phyloP scores from a whole-genome alignment of 768 basidiomycete species.

The Pleurotus platypus region DNA sequence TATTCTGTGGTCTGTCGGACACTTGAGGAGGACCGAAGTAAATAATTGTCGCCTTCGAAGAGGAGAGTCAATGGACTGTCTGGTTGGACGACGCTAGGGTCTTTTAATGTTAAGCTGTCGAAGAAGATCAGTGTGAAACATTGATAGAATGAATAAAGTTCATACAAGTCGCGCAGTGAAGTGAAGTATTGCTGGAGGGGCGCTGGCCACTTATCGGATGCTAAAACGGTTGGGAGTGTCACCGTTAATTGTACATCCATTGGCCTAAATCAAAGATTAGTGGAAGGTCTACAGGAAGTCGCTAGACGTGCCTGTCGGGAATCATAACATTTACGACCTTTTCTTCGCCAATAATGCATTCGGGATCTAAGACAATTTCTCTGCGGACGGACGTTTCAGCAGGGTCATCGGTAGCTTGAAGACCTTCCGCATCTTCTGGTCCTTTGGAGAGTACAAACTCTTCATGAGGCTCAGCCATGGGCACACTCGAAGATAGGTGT shows the following conservation, averaged over 20 bases:
- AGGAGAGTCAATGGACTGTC: conserved; percentile 42
- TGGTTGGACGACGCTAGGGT: conserved; percentile 31
- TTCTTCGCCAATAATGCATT: conserved; percentile 35
- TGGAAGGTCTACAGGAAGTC: neutral
- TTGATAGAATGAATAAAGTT: conserved; percentile 1
- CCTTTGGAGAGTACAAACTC: too few species aligned
- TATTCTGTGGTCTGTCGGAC: conserved; percentile 36
- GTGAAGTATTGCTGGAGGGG: conserved; percentile 37
- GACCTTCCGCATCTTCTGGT: neutral
- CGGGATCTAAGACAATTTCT: neutral
- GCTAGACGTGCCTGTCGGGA: conserved; percentile 48
- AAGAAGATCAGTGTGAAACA: neutral
- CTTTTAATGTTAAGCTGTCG: conserved; percentile 29
- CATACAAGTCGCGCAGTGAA: neutral
- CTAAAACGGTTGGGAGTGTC: conserved; percentile 26
- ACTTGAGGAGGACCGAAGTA: conserved; percentile 43
- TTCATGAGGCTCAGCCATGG: neutral
- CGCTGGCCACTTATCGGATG: conserved; percentile 31
- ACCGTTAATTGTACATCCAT: conserved; percentile 55
- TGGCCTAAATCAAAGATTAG: conserved; percentile 30
- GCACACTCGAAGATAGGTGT: neutral
- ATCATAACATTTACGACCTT: conserved; percentile 45
- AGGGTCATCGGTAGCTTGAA: neutral
- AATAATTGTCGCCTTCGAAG: conserved; percentile 34
- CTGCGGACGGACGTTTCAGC: neutral